Percentiles rank a stretch among this genome's conserved stretches.
These are phyloP conservation scores for Hypoxylon rickii DNA, from an alignment of 495 filamentous ascomycete genomes.

Conservation along the genomic window DNA sequence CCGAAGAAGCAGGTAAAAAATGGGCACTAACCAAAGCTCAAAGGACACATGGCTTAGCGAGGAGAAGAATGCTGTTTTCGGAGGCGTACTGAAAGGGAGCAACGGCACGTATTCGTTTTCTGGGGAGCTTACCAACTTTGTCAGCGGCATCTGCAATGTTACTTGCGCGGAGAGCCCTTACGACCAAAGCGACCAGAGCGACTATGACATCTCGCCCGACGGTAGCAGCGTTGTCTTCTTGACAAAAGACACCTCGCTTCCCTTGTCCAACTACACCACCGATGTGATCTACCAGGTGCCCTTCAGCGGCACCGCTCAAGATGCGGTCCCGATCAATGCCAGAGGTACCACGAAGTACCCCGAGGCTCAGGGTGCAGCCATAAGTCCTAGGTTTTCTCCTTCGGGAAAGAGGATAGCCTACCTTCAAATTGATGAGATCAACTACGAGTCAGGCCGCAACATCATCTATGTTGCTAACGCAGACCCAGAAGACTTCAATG, in stretches of 20 bases:
- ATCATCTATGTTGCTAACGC: conserved; percentile 54
- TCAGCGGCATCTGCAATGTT: conserved; percentile 54
- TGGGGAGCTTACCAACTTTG: conserved; percentile 52
- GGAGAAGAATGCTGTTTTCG: conserved; percentile 66
- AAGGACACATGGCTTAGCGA: conserved; percentile 57
- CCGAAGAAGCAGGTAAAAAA: background rate
- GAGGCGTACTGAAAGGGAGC: conserved; percentile 57
- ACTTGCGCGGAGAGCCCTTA: conserved; percentile 52
- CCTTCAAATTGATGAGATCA: conserved; percentile 66
- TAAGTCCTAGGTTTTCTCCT: conserved; percentile 67
- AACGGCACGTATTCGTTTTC: conserved; percentile 42
- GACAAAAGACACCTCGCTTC: conserved; percentile 68
- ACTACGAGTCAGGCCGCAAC: conserved; percentile 79
- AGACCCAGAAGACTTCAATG: conserved; percentile 33
- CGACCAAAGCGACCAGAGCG: conserved; percentile 41
- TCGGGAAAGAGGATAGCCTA: conserved; percentile 70
- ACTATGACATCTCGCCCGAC: conserved; percentile 50
- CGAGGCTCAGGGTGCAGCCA: conserved; percentile 64
- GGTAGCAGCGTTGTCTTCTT: conserved; percentile 64
- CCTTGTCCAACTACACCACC: conserved; percentile 69
- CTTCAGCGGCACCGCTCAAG: conserved; percentile 39
- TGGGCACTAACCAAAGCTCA: background rate
- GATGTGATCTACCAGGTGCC: conserved; percentile 66
- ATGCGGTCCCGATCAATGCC: conserved; percentile 34
- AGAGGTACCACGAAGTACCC: conserved; percentile 45